phyloP scores from a whole-genome alignment of 83 land plant genomes.

The Isoetes engelmannii region DNA sequence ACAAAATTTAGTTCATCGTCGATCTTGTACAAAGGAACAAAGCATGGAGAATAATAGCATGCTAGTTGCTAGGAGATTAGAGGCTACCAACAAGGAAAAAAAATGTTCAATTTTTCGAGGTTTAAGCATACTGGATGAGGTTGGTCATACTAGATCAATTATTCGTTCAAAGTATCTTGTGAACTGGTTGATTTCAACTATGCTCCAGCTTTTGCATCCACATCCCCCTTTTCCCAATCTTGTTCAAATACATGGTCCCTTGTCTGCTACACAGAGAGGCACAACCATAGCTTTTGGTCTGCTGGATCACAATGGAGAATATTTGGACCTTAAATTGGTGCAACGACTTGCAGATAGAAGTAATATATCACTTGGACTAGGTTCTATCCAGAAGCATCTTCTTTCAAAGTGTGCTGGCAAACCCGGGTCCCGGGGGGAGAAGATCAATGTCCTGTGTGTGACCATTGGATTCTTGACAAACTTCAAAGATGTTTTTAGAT shows the following conservation, averaged over 20 bases:
- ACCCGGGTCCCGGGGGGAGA: neutral
- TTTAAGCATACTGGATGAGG: neutral
- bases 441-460: conserved; percentile 12
- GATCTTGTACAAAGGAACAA: neutral
- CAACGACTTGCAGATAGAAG: conserved; percentile 4
- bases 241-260: neutral
- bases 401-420: neutral
- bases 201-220: neutral
- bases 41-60: neutral
- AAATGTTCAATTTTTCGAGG: neutral
- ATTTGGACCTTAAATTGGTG: conserved; percentile 1
- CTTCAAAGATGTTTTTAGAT: conserved; percentile 13
- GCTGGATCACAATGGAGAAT: neutral
- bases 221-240: neutral
- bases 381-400: neutral
- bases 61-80: neutral
- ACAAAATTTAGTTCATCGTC: neutral
- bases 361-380: conserved; percentile 9
- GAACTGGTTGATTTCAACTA: neutral
- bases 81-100: neutral
- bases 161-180: neutral
- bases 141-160: neutral
- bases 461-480: conserved; percentile 18
- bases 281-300: conserved; percentile 6
- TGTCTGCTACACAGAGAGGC: neutral